Percentiles rank a stretch among this genome's conserved stretches.
Evolutionary conservation across 129 eudicot species (phyloP).

Genomic region (Glebionis coronaria): DNA sequence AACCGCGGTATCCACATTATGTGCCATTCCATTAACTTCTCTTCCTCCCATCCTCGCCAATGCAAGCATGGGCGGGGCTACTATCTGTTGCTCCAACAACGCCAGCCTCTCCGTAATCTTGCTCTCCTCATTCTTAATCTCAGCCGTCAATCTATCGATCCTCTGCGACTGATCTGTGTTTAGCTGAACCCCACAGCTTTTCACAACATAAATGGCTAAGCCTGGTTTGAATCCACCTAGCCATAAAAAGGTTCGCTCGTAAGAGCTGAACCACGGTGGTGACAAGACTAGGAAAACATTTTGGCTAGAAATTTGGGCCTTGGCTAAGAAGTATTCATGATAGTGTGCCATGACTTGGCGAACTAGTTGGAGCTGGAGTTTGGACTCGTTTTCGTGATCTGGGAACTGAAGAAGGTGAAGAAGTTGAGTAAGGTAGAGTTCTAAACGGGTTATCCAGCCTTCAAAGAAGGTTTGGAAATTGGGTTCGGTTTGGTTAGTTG

Average conservation of each 20-base stretch:
- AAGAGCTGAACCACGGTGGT: slow-evolving; percentile 52
- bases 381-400: slow-evolving; percentile 21
- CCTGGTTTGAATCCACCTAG: slow-evolving; percentile 40
- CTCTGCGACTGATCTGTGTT: slow-evolving; percentile 20
- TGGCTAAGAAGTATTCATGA: slow-evolving; percentile 31
- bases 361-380: slow-evolving; percentile 16
- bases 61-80: slow-evolving; percentile 22
- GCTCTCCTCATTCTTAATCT: slow-evolving; percentile 15
- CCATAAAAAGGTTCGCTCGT: slow-evolving; percentile 44
- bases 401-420: background rate
- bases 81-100: slow-evolving; percentile 22
- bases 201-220: slow-evolving; percentile 18
- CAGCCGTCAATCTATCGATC: slow-evolving; percentile 12
- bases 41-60: slow-evolving; percentile 29
- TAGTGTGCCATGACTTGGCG: slow-evolving; percentile 34
- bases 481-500: background rate
- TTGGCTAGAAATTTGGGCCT: slow-evolving; percentile 22
- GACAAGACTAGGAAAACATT: slow-evolving; percentile 39
- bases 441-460: slow-evolving; percentile 35
- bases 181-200: slow-evolving; percentile 23
- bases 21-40: slow-evolving; percentile 30
- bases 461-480: slow-evolving; percentile 28
- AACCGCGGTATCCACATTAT: slow-evolving; percentile 10
- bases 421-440: slow-evolving; percentile 29
- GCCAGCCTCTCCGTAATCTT: slow-evolving; percentile 21